Conservation (phyloP, 75 land plant species). For the Azolla pinnata region DNA sequence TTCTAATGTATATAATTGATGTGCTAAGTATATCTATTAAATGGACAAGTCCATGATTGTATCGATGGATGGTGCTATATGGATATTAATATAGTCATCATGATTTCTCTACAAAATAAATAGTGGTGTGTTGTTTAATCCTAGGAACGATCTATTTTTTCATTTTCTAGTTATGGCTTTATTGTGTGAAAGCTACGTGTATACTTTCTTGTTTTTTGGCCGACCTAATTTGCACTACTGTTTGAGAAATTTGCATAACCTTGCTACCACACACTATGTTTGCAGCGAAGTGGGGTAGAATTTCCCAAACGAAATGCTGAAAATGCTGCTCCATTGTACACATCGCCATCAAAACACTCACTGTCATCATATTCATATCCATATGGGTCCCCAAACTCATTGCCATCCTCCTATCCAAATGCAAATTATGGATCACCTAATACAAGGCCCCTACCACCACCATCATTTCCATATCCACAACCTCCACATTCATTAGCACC, state of each 20-base stretch:
- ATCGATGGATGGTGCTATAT: neutral
- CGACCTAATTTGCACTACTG: no score
- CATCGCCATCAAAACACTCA: slow-evolving; percentile 69
- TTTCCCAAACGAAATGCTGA: slow-evolving; percentile 55
- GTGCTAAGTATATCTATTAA: no score
- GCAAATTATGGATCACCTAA: neutral
- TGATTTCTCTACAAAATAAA: no score
- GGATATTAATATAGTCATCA: neutral
- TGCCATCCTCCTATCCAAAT: slow-evolving; percentile 1
- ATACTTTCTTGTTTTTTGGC: no score
- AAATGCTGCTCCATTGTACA: slow-evolving; percentile 73
- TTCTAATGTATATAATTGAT: no score
- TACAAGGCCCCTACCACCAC: no score
- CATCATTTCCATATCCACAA: slow-evolving; percentile 2
- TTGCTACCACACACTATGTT: neutral
- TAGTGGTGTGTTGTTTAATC: no score
- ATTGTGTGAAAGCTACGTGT: no score
- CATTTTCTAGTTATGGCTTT: no score
- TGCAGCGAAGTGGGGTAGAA: slow-evolving; percentile 69
- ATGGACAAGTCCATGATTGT: neutral
- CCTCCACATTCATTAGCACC: neutral
- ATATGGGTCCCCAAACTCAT: no score
- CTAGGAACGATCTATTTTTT: no score
- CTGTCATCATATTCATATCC: slow-evolving; percentile 16
- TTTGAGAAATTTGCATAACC: no score